phyloP scores from a whole-genome alignment of 192 early-diverging fungal species.

The Phlyctochytrium planicorne region DNA sequence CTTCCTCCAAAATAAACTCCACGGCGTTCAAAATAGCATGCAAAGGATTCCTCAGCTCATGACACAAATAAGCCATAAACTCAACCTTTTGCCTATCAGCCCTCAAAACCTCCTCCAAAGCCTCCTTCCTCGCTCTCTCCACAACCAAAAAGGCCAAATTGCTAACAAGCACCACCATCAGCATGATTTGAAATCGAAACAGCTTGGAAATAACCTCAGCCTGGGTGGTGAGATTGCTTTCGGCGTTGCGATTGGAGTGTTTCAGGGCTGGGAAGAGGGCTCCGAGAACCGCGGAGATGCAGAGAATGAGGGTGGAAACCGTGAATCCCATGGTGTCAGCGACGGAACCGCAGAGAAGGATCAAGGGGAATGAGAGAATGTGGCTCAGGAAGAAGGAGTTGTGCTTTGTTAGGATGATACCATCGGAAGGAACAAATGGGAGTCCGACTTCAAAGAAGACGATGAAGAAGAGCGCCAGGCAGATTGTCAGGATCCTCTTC shows the following conservation, averaged over 20 bases:
- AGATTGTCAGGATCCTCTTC: too few species aligned
- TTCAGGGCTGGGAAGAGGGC: too few species aligned
- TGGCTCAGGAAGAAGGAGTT: too few species aligned
- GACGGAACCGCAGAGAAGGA: background rate
- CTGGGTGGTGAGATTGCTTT: background rate
- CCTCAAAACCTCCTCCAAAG: background rate
- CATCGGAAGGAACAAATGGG: too few species aligned
- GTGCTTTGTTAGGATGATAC: too few species aligned
- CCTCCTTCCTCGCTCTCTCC: background rate
- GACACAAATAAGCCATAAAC: constrained; percentile 26
- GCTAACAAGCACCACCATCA: background rate
- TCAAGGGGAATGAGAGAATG: too few species aligned
- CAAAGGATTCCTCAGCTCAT: constrained; percentile 24
- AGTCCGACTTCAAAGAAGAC: too few species aligned
- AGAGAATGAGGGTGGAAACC: background rate
- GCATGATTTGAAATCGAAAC: constrained; percentile 10
- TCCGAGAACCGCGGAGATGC: background rate
- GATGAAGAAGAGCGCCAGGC: too few species aligned
- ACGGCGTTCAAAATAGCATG: constrained; percentile 16
- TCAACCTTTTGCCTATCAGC: background rate
- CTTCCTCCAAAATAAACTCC: constrained; percentile 6
- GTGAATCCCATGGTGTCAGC: constrained; percentile 8
- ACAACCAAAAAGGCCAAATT: constrained; percentile 10
- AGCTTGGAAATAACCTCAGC: background rate
- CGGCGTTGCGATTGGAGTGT: too few species aligned